These are phyloP conservation scores for Colletotrichum horii DNA, from an alignment of 2,329 filamentous ascomycete species.

Conservation along the genomic window DNA sequence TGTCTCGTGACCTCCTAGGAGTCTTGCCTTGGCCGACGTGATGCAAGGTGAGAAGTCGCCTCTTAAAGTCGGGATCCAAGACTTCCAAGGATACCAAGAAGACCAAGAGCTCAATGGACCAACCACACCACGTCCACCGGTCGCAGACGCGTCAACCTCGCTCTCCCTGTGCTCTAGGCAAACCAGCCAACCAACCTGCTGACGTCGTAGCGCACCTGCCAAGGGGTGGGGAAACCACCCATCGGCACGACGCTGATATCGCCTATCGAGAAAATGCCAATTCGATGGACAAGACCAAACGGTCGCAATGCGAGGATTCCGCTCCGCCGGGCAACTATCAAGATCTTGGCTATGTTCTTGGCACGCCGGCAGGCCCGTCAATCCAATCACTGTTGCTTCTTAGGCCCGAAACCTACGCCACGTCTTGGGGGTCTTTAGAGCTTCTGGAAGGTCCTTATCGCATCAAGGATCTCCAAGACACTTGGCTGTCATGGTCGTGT, in stretches of 20 bases:
- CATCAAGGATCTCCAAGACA: neutral
- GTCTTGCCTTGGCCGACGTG: neutral
- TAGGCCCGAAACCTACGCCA: rapidly evolving
- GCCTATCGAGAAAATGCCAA: neutral
- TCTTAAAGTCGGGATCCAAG: neutral
- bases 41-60: neutral
- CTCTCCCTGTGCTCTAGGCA: neutral
- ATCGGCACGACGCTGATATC: neutral
- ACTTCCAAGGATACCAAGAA: neutral
- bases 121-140: neutral
- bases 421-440: neutral
- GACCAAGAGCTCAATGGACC: neutral
- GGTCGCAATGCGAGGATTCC: neutral
- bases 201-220: neutral
- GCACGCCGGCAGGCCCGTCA: neutral
- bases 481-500: constrained; percentile 5
- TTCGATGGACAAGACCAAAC: neutral
- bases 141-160: neutral
- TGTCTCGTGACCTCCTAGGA: neutral
- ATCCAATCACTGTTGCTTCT: neutral
- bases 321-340: neutral
- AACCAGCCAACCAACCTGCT: neutral
- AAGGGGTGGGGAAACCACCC: neutral
- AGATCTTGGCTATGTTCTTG: neutral
- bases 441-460: constrained; percentile 1